Conservation (phyloP, 2,329 filamentous ascomycete genomes). For the Clarireedia hainanense region DNA sequence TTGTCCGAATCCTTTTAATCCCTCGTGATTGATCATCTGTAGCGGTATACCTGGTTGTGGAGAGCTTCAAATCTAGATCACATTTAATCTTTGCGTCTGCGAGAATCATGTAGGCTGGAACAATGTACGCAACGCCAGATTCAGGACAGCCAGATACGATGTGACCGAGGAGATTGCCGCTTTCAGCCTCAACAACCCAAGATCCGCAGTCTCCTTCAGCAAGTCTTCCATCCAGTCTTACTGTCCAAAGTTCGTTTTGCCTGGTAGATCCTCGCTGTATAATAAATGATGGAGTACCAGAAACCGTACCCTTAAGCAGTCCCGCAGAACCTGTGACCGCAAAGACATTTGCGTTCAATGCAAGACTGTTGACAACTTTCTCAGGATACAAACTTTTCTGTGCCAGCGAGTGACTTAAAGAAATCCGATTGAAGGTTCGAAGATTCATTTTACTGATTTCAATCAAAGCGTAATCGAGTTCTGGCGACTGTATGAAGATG, state of each 20-base stretch:
- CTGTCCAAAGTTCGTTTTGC: not conserved
- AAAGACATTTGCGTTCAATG: not conserved
- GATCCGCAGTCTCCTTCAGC: constrained; percentile 16
- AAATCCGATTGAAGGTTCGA: not conserved
- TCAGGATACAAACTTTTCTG: too few relatives aligned
- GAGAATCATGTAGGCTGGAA: not conserved
- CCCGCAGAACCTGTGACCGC: not conserved
- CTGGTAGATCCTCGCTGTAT: too few relatives aligned
- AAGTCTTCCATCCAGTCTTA: not conserved
- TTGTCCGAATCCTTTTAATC: too few relatives aligned
- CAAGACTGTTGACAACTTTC: too few relatives aligned
- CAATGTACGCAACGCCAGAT: not conserved
- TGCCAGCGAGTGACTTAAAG: not conserved
- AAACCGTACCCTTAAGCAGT: not conserved
- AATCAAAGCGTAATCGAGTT: not conserved
- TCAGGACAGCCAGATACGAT: constrained; percentile 10
- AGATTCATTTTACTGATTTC: not conserved
- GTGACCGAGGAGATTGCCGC: constrained; percentile 15
- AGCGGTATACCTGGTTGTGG: too few relatives aligned
- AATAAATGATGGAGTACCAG: not conserved
- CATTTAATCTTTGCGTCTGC: too few relatives aligned
- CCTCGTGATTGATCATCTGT: too few relatives aligned
- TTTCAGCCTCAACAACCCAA: constrained; percentile 16
- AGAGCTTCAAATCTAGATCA: too few relatives aligned
- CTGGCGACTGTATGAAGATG: not conserved